phyloP scores from a whole-genome alignment of 768 basidiomycete genomes.

The Sarcomyxa edulis region DNA sequence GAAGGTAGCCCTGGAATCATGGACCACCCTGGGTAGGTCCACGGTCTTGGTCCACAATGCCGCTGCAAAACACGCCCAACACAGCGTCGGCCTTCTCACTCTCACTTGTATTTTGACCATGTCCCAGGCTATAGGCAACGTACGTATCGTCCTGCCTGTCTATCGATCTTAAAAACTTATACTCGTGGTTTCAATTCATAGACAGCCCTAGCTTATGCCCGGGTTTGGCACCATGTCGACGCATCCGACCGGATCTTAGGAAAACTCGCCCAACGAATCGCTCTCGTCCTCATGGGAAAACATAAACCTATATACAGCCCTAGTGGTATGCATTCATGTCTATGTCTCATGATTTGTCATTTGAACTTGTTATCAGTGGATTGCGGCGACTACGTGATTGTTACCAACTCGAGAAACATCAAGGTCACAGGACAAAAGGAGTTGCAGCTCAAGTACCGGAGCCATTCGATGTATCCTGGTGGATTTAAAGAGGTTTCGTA shows the following conservation, averaged over 20 bases:
- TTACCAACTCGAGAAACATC: constrained; percentile 82
- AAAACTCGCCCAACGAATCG: constrained; percentile 91
- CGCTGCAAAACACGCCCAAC: no score
- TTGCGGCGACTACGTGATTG: constrained; percentile 96
- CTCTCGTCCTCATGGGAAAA: constrained; percentile 96
- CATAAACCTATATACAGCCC: constrained; percentile 98
- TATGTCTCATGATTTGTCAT: neutral
- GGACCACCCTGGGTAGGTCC: no score
- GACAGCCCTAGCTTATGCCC: constrained; percentile 94
- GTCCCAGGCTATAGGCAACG: constrained; percentile 83
- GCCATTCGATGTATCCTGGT: constrained; percentile 90
- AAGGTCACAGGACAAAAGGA: constrained; percentile 88
- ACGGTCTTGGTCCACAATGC: no score
- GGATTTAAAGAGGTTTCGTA: constrained; percentile 91
- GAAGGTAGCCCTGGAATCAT: no score
- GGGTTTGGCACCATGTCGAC: constrained; percentile 95
- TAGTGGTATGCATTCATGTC: constrained; percentile 48
- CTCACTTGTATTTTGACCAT: no score
- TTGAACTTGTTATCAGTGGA: constrained; percentile 57
- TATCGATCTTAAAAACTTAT: neutral
- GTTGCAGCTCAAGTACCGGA: constrained; percentile 80
- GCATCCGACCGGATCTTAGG: constrained; percentile 89
- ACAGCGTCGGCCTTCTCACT: no score
- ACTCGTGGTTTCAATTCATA: constrained; percentile 23
- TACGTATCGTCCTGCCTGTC: no score